Conservation (phyloP, 352 stramenopile species). For the Phytophthora constricta region DNA sequence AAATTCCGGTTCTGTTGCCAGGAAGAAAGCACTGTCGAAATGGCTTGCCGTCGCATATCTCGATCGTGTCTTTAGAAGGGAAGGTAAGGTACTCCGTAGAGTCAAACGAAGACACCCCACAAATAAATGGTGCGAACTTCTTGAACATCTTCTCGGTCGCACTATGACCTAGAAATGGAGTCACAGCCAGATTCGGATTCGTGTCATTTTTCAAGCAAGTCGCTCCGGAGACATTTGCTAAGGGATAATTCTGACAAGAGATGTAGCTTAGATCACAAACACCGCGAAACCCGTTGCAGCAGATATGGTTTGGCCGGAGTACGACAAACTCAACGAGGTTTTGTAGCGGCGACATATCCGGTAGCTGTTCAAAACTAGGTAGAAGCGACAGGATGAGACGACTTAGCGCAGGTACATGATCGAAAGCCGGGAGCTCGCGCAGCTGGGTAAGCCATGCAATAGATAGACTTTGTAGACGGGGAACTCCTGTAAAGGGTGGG, state of each 20-base stretch:
- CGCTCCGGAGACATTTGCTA: conserved; percentile 6
- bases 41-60: conserved; percentile 31
- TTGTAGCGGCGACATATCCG: conserved; percentile 23
- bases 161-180: conserved; percentile 17
- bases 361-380: conserved; percentile 15
- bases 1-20: conserved; percentile 31
- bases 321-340: conserved; percentile 26
- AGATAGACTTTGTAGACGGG: conserved; percentile 21
- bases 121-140: conserved; percentile 21
- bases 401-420: conserved; percentile 14
- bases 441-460: conserved; percentile 31
- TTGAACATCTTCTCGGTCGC: conserved; percentile 17
- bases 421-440: conserved; percentile 22
- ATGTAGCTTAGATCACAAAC: conserved; percentile 33
- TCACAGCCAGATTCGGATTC: neutral
- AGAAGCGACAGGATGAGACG: conserved; percentile 22
- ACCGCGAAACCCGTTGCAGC: conserved; percentile 46
- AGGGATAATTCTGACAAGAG: conserved; percentile 26
- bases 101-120: conserved; percentile 19
- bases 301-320: conserved; percentile 18
- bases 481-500: conserved; percentile 25
- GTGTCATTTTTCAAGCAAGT: conserved; percentile 12
- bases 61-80: conserved; percentile 13
- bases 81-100: conserved; percentile 9
- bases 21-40: conserved; percentile 16